A percentile compares a stretch with the other conserved stretches of the same genome.
phyloP scores from a whole-genome alignment of 805 yeast genomes.

The Dipodascopsis uninucleata region DNA sequence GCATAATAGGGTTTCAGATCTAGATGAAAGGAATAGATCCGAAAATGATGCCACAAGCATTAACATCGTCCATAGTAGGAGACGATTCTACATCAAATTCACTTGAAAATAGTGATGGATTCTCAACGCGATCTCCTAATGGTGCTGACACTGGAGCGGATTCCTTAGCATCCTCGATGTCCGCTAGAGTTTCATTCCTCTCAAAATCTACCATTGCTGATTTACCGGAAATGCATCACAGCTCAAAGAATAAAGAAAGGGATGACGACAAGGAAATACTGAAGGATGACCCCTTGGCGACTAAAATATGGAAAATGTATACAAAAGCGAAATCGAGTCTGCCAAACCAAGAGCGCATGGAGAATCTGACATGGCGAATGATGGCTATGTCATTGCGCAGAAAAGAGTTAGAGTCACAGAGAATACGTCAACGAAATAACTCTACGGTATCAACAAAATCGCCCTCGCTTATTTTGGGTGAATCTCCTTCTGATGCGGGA shows the following conservation, averaged over 20 bases:
- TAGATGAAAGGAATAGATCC: too few relatives aligned
- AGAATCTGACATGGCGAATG: conserved; percentile 84
- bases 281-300: conserved; percentile 21
- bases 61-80: too few relatives aligned
- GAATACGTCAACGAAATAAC: not conserved
- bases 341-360: conserved; percentile 74
- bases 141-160: conserved; percentile 15
- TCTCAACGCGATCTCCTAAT: conserved; percentile 13
- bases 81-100: conserved; percentile 2
- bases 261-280: not conserved
- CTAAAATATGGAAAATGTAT: conserved; percentile 67
- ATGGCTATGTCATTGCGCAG: conserved; percentile 49
- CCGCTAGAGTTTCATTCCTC: conserved; percentile 19
- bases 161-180: conserved; percentile 16
- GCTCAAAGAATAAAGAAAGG: not conserved
- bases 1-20: too few relatives aligned
- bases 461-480: not conserved
- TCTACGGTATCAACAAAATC: conserved; percentile 8
- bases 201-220: conserved; percentile 10
- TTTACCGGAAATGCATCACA: not conserved
- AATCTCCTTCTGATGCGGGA: conserved; percentile 11
- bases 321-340: conserved; percentile 67
- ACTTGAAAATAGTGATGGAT: not conserved
- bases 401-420: conserved; percentile 10
- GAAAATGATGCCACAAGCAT: too few relatives aligned